Evolutionary conservation across 495 filamentous ascomycete species (phyloP), one percentile per base, ranked within the genome.

Genomic region (Podospora anserina): DNA sequence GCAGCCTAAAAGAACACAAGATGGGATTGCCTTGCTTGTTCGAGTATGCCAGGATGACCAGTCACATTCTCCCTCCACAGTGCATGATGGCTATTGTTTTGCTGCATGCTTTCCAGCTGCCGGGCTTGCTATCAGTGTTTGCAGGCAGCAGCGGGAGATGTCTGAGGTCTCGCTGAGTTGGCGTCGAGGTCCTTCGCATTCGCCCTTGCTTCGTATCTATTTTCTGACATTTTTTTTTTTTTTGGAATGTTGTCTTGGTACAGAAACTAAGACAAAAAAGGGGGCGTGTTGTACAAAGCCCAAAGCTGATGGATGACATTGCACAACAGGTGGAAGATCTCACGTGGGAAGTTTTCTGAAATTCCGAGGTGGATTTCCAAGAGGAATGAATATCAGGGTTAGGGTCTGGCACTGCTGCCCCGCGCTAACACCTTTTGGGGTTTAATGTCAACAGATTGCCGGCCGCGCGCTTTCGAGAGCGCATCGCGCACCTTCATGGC

Each of bases 401-500:
- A 49, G 39, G 39, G 39, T 49, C 13, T 11, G 9, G 9, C 15
- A 5, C 2, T 18, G 39, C 7, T 49, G 39, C 39, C 39, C 39
- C 13, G 56, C 68, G 60, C 64, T 54, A 16, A 18, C 59, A 49
- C 15, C 26, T 64, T 66, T 57, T 6, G 68, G 68, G 28, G 63
- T 63, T 63, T 4, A 20, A 28, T 49, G n/a, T 70, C 64, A 70
- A 70, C 68, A 70, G 66, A 69, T 44, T 44, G 39, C 39, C 39
- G 39, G 39, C 39, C 9, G 39, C 39, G 39, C 0, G 19, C 56
- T 59, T 58, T 16, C 9, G 9, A 15, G 4, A 15, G 30, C 57
- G 55, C 67, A 44, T 64, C 39, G 20, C 15, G 44, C 32, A 26
- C 55, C 23, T 28, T 5, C 4, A 49, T 49, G 39, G 39, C 39